These are phyloP conservation scores for Macaranga tanarius DNA, from an alignment of 441 rosid genomes.

Conservation along the genomic window DNA sequence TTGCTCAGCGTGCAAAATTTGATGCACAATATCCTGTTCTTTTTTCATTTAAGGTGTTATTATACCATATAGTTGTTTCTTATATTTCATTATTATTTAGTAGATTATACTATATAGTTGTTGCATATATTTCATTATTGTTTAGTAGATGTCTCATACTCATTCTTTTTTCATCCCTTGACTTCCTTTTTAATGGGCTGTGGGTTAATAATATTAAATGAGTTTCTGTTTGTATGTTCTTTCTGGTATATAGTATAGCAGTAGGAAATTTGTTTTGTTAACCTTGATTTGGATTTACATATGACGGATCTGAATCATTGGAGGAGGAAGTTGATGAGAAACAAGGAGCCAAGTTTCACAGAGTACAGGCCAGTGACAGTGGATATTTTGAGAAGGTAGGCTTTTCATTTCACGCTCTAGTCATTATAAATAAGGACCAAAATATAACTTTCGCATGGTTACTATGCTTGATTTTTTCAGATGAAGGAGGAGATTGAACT, in stretches of 20 bases:
- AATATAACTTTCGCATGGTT: conserved; percentile 25
- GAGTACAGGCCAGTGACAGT: conserved; percentile 51
- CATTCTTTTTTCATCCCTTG: too few species aligned
- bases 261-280: conserved; percentile 24
- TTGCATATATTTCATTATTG: too few species aligned
- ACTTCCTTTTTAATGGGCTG: background rate
- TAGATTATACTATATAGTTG: too few species aligned
- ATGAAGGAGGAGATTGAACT: conserved; percentile 84
- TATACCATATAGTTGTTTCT: background rate
- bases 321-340: conserved; percentile 61
- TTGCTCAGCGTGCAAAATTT: conserved; percentile 70
- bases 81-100: background rate
- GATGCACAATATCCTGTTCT: conserved; percentile 96
- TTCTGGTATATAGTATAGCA: background rate
- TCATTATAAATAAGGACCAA: conserved; percentile 5
- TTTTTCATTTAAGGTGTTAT: conserved; percentile 30
- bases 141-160: background rate
- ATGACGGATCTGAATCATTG: conserved; percentile 50
- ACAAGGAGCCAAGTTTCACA: conserved; percentile 37
- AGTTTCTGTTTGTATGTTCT: background rate
- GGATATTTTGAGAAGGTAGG: conserved; percentile 75
- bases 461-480: conserved; percentile 38
- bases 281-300: conserved; percentile 62
- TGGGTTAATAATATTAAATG: too few species aligned
- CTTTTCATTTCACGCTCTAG: background rate